These are phyloP conservation scores for Pyropia yezoensis DNA, from an alignment of 23 red algal genomes.

Conservation along the genomic window DNA sequence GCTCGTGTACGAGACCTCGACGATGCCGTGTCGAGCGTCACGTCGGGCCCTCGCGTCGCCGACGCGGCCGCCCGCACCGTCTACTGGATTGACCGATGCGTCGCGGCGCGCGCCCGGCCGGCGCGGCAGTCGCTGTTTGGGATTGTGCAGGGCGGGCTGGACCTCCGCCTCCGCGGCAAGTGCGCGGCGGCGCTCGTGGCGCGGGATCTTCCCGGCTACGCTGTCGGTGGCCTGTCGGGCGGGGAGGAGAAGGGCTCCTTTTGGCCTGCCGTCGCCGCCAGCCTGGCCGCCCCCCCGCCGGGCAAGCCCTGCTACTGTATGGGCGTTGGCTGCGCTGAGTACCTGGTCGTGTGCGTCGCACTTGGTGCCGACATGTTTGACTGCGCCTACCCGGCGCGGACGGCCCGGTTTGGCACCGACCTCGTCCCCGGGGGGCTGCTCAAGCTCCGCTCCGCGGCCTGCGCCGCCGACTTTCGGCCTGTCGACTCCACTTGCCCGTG, in stretches of 20 bases:
- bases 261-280: conserved; percentile 75
- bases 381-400: conserved; percentile 94
- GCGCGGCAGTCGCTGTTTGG: conserved; percentile 79
- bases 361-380: conserved; percentile 99
- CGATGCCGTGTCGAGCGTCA: conserved; percentile 78
- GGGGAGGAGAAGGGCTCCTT: conserved; percentile 95
- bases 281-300: conserved; percentile 55
- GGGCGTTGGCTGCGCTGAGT: conserved; percentile 92
- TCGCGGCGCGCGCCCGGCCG: conserved; percentile 45
- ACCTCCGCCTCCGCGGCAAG: conserved; percentile 28
- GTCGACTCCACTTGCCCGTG: conserved; percentile 62
- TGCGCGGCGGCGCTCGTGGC: conserved; percentile 63
- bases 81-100: conserved; percentile 90
- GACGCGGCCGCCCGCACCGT: conserved; percentile 85
- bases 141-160: conserved; percentile 96
- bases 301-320: conserved; percentile 96
- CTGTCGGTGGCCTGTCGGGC: conserved; percentile 92
- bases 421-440: conserved; percentile 71
- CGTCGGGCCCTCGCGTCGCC: conserved; percentile 62
- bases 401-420: conserved; percentile 92
- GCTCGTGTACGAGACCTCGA: conserved; percentile 25
- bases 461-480: conserved; percentile 67
- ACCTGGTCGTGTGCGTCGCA: conserved; percentile 95
- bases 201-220: conserved; percentile 86
- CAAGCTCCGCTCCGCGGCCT: conserved; percentile 52